Conservation (phyloP, 352 stramenopile species). For the Peronosclerospora sorghi region DNA sequence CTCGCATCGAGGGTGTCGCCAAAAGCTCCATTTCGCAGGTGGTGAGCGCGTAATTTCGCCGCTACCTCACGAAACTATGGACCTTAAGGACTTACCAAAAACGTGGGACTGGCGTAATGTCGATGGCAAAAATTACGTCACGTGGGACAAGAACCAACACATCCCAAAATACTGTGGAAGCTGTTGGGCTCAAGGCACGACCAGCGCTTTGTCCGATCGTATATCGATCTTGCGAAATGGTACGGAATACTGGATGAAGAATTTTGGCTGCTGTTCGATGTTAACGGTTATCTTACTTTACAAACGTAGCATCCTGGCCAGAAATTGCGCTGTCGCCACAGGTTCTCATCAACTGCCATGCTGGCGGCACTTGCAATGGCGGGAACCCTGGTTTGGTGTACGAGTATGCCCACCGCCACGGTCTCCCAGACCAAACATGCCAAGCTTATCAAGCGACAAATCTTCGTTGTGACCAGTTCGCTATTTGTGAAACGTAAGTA, state of each 20-base stretch:
- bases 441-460: constrained; percentile 86
- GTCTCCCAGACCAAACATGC: constrained; percentile 89
- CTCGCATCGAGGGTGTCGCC: constrained; percentile 34
- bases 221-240: constrained; percentile 86
- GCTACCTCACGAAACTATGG: constrained; percentile 66
- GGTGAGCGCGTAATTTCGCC: constrained; percentile 64
- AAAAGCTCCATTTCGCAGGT: constrained; percentile 49
- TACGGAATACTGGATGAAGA: constrained; percentile 6
- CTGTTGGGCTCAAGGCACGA: constrained; percentile 87
- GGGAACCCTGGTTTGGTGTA: constrained; percentile 78
- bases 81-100: constrained; percentile 80
- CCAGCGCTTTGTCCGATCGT: constrained; percentile 83
- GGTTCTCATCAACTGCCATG: constrained; percentile 80
- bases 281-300: not conserved
- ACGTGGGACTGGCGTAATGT: constrained; percentile 93
- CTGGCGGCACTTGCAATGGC: constrained; percentile 64
- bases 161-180: constrained; percentile 91
- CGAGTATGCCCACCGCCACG: constrained; percentile 78
- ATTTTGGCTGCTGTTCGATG: constrained; percentile 1
- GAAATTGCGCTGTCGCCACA: constrained; percentile 73
- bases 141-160: constrained; percentile 98
- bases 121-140: constrained; percentile 90
- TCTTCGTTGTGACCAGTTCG: constrained; percentile 59
- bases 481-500: constrained; percentile 73
- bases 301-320: constrained; percentile 48